Evolutionary conservation across 768 basidiomycete species (phyloP).

Genomic region (Mycena polygramma): DNA sequence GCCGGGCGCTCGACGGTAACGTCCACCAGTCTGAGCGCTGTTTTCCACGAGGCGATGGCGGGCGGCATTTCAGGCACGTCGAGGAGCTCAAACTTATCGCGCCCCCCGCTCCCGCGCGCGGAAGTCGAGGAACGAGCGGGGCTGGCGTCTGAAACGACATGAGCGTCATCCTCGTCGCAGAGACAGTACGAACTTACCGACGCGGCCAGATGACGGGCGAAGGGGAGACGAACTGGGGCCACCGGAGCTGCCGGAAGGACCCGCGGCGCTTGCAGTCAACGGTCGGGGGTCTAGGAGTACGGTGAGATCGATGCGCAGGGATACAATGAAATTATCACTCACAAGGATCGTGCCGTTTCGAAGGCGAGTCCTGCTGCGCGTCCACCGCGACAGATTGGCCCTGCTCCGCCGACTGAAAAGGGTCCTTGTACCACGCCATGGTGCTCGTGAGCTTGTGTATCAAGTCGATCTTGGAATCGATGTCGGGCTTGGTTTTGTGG

Average conservation of each 20-base stretch:
- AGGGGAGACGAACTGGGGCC: no score
- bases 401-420: not conserved
- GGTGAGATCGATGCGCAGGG: no score
- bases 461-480: not conserved
- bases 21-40: not conserved
- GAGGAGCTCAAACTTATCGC: not conserved
- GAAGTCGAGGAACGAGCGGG: not conserved
- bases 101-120: not conserved
- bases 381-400: not conserved
- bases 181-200: no score
- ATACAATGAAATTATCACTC: no score
- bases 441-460: not conserved
- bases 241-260: no score
- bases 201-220: no score
- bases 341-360: no score
- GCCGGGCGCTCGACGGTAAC: no score
- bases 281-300: no score
- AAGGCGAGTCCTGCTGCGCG: no score
- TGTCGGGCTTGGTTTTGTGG: not conserved
- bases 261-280: no score
- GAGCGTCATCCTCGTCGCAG: not conserved
- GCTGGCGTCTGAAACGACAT: not conserved
- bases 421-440: not conserved
- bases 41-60: not conserved
- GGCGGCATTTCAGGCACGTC: constrained; percentile 6